A percentile compares a stretch with the other conserved stretches of the same genome.
Conservation (phyloP, 441 rosid genomes). For the Gossypium davidsonii region DNA sequence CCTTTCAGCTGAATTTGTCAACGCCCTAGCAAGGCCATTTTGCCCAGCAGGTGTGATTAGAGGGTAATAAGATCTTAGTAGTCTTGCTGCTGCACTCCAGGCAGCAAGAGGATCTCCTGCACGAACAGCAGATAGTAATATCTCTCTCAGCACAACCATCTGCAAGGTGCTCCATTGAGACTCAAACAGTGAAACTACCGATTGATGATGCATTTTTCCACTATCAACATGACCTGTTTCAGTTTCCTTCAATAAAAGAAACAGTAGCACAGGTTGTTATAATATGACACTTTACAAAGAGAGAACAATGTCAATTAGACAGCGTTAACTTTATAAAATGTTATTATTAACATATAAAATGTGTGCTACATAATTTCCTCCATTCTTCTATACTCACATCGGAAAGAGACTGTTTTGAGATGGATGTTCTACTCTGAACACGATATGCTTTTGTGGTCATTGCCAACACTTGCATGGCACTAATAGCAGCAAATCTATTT, state of each 20-base stretch:
- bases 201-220: slow-evolving; percentile 74
- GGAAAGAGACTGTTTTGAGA: slow-evolving; percentile 36
- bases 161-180: slow-evolving; percentile 98
- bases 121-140: slow-evolving; percentile 90
- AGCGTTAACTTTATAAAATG: background rate
- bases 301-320: background rate
- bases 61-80: slow-evolving; percentile 86
- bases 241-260: slow-evolving; percentile 38
- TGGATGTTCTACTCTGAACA: slow-evolving; percentile 81
- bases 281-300: background rate
- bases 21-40: slow-evolving; percentile 91
- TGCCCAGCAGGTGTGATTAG: slow-evolving; percentile 94
- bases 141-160: slow-evolving; percentile 98
- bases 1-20: slow-evolving; percentile 79
- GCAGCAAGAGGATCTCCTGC: slow-evolving; percentile 97
- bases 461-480: slow-evolving; percentile 94
- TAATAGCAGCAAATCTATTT: slow-evolving; percentile 79
- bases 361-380: background rate
- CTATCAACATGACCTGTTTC: slow-evolving; percentile 53
- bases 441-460: slow-evolving; percentile 95
- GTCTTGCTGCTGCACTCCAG: slow-evolving; percentile 98
- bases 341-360: background rate
- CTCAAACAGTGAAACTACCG: slow-evolving; percentile 76
- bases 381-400: slow-evolving; percentile 24
- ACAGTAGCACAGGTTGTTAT: background rate